Evolutionary conservation across 768 basidiomycete species (phyloP).

Genomic region (Melanogaster broomeanus): DNA sequence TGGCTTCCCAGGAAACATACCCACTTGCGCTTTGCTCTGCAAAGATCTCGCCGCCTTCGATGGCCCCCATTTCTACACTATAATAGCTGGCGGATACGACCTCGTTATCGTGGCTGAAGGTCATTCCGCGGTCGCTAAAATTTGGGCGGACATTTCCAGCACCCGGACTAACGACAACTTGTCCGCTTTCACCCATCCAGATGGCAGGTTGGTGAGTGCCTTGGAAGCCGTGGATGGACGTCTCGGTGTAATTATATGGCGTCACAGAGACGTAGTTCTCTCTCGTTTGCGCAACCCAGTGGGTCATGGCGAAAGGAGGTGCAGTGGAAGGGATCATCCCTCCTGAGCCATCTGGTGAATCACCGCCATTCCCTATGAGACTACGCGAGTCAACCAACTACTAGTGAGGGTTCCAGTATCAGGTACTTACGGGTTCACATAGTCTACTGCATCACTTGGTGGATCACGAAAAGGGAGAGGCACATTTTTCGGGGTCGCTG

Average conservation of each 20-base stretch:
- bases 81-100: conserved; percentile 57
- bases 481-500: conserved; percentile 11
- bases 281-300: conserved; percentile 83
- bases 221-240: conserved; percentile 69
- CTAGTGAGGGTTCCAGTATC: background rate
- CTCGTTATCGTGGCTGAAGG: conserved; percentile 54
- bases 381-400: conserved; percentile 21
- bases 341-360: conserved; percentile 67
- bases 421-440: conserved; percentile 45
- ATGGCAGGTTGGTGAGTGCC: conserved; percentile 85
- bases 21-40: conserved; percentile 65
- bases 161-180: conserved; percentile 62
- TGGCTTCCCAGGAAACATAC: conserved; percentile 20
- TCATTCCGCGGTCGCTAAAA: conserved; percentile 62
- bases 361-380: conserved; percentile 73
- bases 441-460: conserved; percentile 42
- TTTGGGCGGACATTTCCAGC: conserved; percentile 46
- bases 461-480: conserved; percentile 23
- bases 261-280: conserved; percentile 74
- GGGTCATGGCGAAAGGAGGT: conserved; percentile 84
- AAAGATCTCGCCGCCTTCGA: conserved; percentile 49
- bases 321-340: conserved; percentile 79
- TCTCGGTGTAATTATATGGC: conserved; percentile 67
- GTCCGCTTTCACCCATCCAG: conserved; percentile 85
- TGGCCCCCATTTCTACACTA: conserved; percentile 54